phyloP scores from a whole-genome alignment of 345 rosid genomes.

The Eucalyptus coolabah region DNA sequence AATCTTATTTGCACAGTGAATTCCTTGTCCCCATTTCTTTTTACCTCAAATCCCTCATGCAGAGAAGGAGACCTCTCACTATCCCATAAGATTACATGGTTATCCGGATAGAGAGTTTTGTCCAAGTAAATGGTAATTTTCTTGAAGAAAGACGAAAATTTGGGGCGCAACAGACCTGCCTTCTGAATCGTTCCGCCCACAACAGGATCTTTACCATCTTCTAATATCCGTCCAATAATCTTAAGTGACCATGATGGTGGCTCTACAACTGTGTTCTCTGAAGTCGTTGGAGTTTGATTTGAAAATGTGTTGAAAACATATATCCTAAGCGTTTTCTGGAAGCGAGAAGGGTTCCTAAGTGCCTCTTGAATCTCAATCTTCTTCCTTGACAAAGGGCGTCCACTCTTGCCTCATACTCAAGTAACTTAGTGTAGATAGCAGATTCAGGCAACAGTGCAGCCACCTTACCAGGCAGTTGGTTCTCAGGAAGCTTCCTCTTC shows the following conservation, averaged over 20 bases:
- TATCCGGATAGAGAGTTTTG: conserved; percentile 4
- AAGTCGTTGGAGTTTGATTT: neutral
- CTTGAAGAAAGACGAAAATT: conserved; percentile 8
- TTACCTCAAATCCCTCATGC: conserved; percentile 12
- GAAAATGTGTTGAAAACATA: conserved; percentile 10
- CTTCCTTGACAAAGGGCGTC: conserved; percentile 4
- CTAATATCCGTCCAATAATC: conserved; percentile 5
- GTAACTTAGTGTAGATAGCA: conserved; percentile 3
- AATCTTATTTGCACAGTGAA: neutral
- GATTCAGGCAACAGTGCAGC: conserved; percentile 5
- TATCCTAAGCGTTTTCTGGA: conserved; percentile 4
- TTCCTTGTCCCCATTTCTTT: conserved; percentile 9
- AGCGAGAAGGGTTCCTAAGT: neutral
- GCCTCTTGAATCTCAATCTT: conserved; percentile 9
- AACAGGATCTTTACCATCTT: conserved; percentile 3
- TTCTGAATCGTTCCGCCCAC: neutral
- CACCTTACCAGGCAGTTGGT: neutral
- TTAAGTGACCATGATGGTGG: conserved; percentile 11
- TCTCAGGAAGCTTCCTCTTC: conserved; percentile 4
- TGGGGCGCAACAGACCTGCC: neutral
- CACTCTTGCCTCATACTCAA: conserved; percentile 4
- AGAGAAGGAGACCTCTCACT: conserved; percentile 1
- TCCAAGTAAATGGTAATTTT: conserved; percentile 9
- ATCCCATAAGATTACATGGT: conserved; percentile 8
- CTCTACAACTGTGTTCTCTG: neutral